Conservation (phyloP, 257 asterid species). For the Ilex asprella region DNA sequence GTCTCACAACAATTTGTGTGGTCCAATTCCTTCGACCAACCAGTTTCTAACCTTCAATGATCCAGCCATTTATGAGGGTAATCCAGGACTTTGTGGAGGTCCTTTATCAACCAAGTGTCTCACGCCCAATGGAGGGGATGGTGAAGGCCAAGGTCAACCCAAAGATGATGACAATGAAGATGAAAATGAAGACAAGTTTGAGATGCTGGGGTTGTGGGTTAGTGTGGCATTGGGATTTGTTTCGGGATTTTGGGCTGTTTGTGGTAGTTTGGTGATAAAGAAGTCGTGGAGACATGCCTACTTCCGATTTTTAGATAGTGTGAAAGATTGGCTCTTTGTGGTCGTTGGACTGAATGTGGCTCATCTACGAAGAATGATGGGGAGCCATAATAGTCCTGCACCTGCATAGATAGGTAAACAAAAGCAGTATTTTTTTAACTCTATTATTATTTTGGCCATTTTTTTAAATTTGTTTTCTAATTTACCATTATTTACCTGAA, state of each 20-base stretch:
- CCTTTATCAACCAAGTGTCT: slow-evolving; percentile 10
- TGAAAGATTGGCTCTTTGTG: background rate
- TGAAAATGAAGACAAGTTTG: background rate
- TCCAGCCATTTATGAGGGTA: slow-evolving; percentile 14
- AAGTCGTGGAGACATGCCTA: slow-evolving; percentile 3
- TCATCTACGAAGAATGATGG: background rate
- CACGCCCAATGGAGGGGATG: background rate
- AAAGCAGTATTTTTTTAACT: too few relatives aligned
- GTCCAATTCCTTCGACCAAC: slow-evolving; percentile 8
- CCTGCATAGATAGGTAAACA: too few relatives aligned
- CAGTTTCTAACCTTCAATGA: slow-evolving; percentile 15
- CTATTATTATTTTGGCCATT: too few relatives aligned
- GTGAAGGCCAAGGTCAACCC: background rate
- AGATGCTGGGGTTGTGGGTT: background rate
- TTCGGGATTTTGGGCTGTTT: slow-evolving; percentile 6
- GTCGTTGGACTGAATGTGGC: background rate
- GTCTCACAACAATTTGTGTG: slow-evolving; percentile 8
- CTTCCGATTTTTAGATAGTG: slow-evolving; percentile 3
- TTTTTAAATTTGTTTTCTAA: too few relatives aligned
- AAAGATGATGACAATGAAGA: background rate
- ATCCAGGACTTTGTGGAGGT: slow-evolving; percentile 13
- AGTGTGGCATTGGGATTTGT: slow-evolving; percentile 5
- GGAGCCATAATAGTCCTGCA: too few relatives aligned
- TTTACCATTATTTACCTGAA: too few relatives aligned
- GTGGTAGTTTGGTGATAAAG: slow-evolving; percentile 8